phyloP scores from a whole-genome alignment of 345 rosid species.

The Acer yangbiense region DNA sequence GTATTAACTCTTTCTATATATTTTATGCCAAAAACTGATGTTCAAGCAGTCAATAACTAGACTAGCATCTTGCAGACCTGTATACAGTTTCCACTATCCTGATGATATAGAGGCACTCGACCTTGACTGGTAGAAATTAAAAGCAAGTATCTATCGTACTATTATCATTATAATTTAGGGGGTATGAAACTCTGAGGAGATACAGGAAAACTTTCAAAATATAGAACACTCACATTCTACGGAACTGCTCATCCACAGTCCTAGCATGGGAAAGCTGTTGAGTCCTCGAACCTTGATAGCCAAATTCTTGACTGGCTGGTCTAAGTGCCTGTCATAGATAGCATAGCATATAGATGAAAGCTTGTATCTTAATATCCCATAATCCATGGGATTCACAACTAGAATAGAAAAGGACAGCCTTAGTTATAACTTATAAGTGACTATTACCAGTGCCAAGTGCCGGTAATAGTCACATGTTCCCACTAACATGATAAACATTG shows the following conservation, averaged over 20 bases:
- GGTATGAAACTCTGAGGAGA: not conserved
- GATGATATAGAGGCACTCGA: not conserved
- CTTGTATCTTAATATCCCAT: not conserved
- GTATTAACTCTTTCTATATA: not conserved
- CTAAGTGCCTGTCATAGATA: slow-evolving; percentile 49
- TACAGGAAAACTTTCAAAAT: slow-evolving; percentile 6
- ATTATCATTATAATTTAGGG: not conserved
- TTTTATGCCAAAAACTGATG: not conserved
- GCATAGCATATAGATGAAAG: slow-evolving; percentile 10
- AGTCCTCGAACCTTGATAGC: slow-evolving; percentile 50
- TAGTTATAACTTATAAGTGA: not conserved
- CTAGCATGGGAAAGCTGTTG: slow-evolving; percentile 40
- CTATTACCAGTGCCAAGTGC: not conserved
- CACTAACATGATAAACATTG: slow-evolving; percentile 26
- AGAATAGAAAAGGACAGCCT: not conserved
- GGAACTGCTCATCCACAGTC: slow-evolving; percentile 61
- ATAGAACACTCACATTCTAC: slow-evolving; percentile 56
- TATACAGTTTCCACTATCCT: not conserved
- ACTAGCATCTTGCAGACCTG: not conserved
- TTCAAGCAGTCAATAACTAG: not conserved
- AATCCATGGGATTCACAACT: not conserved
- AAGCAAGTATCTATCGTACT: not conserved
- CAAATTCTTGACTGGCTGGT: slow-evolving; percentile 41
- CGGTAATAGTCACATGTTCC: not conserved
- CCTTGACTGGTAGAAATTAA: not conserved